Conservation (phyloP, 2,329 filamentous ascomycete genomes). For the Endothia cerciana region DNA sequence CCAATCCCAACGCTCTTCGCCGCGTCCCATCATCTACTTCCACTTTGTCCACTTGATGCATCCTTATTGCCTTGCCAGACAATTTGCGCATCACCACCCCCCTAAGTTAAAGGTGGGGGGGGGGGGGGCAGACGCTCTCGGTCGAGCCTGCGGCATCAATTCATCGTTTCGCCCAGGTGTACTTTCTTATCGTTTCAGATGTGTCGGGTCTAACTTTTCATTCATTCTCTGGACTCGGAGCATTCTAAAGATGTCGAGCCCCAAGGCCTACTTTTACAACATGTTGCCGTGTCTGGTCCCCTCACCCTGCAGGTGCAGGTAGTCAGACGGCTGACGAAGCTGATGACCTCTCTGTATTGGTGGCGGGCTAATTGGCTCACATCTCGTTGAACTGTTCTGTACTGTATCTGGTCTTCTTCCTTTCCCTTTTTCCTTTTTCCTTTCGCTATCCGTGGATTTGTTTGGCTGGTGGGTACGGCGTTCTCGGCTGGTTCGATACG, state of each 20-base stretch:
- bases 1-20: not conserved
- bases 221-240: not conserved
- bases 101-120: not conserved
- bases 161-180: not conserved
- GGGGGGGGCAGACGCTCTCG: not conserved
- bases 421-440: not conserved
- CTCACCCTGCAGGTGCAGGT: not conserved
- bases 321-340: not conserved
- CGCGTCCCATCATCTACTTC: not conserved
- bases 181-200: not conserved
- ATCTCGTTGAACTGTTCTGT: no score
- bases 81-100: not conserved
- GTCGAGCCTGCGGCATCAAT: not conserved
- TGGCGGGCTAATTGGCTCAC: not conserved
- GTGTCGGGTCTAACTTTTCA: not conserved
- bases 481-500: not conserved
- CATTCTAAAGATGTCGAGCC: not conserved
- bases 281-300: not conserved
- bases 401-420: not conserved
- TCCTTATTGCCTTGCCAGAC: not conserved
- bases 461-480: not conserved
- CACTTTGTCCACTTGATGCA: not conserved
- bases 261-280: not conserved
- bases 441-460: no score
- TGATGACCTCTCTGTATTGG: not conserved